Evolutionary conservation across 2,329 filamentous ascomycete genomes (phyloP).

Genomic region (Aureobasidium sp.): DNA sequence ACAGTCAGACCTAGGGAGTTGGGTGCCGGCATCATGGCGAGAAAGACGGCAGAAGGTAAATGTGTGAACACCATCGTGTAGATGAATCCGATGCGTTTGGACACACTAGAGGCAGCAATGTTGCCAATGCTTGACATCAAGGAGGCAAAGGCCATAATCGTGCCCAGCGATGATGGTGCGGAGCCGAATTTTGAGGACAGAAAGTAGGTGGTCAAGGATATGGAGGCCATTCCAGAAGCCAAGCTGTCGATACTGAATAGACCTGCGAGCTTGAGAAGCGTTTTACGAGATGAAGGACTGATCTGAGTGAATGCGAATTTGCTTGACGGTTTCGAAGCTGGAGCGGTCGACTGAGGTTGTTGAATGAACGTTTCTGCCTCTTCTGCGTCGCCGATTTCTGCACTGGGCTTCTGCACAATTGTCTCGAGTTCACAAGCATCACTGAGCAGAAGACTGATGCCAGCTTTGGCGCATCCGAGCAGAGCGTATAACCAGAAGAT

Average conservation of each 20-base stretch:
- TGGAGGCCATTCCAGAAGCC: slow-evolving; percentile 69
- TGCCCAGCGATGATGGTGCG: slow-evolving; percentile 59
- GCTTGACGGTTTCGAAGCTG: slow-evolving; percentile 14
- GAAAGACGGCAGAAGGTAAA: slow-evolving; percentile 71
- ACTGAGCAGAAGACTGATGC: slow-evolving; percentile 44
- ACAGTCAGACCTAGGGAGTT: slow-evolving; percentile 60
- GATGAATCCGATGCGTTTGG: slow-evolving; percentile 67
- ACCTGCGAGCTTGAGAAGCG: slow-evolving; percentile 69
- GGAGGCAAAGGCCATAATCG: slow-evolving; percentile 56
- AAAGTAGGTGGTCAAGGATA: slow-evolving; percentile 60
- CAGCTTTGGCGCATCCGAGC: slow-evolving; percentile 43
- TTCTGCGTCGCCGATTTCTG: slow-evolving; percentile 28
- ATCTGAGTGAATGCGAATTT: slow-evolving; percentile 58
- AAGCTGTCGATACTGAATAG: slow-evolving; percentile 76
- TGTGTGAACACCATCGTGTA: slow-evolving; percentile 71
- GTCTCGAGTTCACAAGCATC: slow-evolving; percentile 38
- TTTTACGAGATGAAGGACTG: slow-evolving; percentile 57
- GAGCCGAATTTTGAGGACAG: slow-evolving; percentile 62
- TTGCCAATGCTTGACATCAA: slow-evolving; percentile 48
- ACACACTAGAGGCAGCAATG: slow-evolving; percentile 65
- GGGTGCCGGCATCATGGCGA: slow-evolving; percentile 66
- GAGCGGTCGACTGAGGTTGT: neutral
- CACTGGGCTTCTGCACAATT: slow-evolving; percentile 31
- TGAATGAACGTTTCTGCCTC: slow-evolving; percentile 8
- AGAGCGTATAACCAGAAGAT: slow-evolving; percentile 50